Base-by-base conservation (phyloP, 176 grass and related monocot genomes). In the Alopecurus myosuroides region DNA sequence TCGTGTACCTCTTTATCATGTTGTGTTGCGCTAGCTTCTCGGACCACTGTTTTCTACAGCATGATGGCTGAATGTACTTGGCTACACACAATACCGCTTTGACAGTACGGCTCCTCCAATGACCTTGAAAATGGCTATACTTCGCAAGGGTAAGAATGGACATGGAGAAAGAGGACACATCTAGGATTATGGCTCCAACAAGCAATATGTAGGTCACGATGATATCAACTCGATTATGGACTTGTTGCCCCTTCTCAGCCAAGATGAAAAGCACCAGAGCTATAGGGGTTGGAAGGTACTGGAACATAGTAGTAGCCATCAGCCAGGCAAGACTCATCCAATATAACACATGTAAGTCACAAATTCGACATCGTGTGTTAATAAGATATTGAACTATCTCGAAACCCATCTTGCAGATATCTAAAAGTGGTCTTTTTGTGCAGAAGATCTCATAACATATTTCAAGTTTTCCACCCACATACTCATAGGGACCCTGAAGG, bases 171-270 rank as follows among this genome's bases (percentile, higher is more conserved):
- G 70, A 74, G 4, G 3, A 35, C 28, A 36, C 29, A 0, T 84
- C 81, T 18, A 84, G 55, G 13, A 75, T 23, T 25, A 25, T 48
- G 29, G 80, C 80, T 42, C 49, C 80, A 14, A 71, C 22, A 4
- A 82, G 50, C 65, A 82, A 28, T 30, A 72, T 7, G 55, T 84
- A 84, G 81, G 81, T 35, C 20, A 84, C 37, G 11, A 0, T 25
- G 29, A 84, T 11, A 84, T 84, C 81, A 8, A 0, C 40, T 75
- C 81, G 45, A 1, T 0, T 34, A 10, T 82, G 17, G 49, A 31
- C 17, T 57, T 60, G 17, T 26, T 7, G 19, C 0, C 2, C 37
- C 28, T 37, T 84, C 3, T 84, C 20, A 5, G 70, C 29, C 4
- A 41, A 2, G 2, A 0, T 35, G 29, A 84, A 75, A 28, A 75